phyloP scores from a whole-genome alignment of 2,329 filamentous ascomycete genomes.

The Sporothrix luriei region DNA sequence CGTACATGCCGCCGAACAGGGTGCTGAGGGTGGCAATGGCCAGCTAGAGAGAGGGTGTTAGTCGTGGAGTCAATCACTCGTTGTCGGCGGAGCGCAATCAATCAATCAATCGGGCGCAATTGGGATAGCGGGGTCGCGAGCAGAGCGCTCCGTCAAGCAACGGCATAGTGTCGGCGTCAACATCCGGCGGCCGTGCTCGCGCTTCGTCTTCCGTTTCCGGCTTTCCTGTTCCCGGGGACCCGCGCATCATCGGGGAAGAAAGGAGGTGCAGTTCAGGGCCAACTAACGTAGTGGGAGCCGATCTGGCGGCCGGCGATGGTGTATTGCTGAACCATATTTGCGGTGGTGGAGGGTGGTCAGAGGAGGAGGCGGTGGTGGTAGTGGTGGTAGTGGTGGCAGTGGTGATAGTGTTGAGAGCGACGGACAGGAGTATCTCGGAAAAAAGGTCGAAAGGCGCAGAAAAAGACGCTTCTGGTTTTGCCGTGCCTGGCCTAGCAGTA shows the following conservation, averaged over 20 bases:
- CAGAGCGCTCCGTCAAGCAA: not conserved
- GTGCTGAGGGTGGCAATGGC: conserved; percentile 59
- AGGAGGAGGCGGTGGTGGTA: not conserved
- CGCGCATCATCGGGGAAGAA: not conserved
- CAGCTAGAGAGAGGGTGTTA: conserved; percentile 47
- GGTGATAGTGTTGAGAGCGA: not conserved
- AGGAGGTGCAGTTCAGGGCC: not conserved
- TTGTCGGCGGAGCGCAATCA: not conserved
- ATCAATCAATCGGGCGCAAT: not conserved
- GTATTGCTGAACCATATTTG: conserved; percentile 55
- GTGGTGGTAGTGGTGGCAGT: conserved; percentile 26
- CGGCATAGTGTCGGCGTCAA: not conserved
- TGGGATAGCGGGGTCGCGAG: not conserved
- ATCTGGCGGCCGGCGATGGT: conserved; percentile 61
- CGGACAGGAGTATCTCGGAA: conserved; percentile 13
- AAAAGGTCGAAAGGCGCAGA: conserved; percentile 7
- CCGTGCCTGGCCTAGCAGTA: conserved; percentile 14
- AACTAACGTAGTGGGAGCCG: conserved; percentile 63
- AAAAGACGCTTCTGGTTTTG: conserved; percentile 32
- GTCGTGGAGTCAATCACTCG: not conserved
- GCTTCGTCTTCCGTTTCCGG: not conserved
- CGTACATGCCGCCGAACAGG: conserved; percentile 55
- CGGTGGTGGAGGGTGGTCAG: conserved; percentile 30
- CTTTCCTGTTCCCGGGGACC: not conserved
- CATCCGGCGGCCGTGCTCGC: not conserved